Conservation (phyloP, 805 yeast species). For the Starmera quercuum region DNA sequence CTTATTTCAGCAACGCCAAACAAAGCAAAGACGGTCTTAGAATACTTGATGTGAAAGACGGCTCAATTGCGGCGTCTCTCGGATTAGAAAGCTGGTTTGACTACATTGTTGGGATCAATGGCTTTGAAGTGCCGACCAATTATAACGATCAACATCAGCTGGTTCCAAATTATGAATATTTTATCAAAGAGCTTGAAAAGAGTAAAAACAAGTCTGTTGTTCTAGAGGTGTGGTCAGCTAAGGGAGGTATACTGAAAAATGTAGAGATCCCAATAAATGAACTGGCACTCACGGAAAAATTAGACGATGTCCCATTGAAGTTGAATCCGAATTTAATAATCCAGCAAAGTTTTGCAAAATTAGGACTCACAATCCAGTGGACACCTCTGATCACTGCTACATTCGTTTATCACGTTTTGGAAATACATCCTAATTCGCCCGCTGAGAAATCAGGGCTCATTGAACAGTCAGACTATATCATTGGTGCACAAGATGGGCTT, state of each 20-base stretch:
- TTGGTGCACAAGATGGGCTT: slow-evolving; percentile 83
- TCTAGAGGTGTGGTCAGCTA: slow-evolving; percentile 77
- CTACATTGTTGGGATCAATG: slow-evolving; percentile 73
- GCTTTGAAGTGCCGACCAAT: slow-evolving; percentile 44
- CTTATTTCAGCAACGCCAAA: slow-evolving; percentile 20
- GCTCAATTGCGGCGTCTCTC: slow-evolving; percentile 38
- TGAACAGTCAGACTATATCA: slow-evolving; percentile 81
- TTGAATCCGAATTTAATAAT: slow-evolving; percentile 14
- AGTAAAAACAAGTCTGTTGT: slow-evolving; percentile 33
- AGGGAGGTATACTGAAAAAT: slow-evolving; percentile 60
- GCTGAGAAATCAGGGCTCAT: slow-evolving; percentile 77
- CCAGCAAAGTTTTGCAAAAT: slow-evolving; percentile 33
- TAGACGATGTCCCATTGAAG: slow-evolving; percentile 20
- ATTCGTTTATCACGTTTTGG: slow-evolving; percentile 80
- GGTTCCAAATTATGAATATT: slow-evolving; percentile 35
- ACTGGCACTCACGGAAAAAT: slow-evolving; percentile 18
- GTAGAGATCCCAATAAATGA: slow-evolving; percentile 26
- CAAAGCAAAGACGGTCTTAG: slow-evolving; percentile 44
- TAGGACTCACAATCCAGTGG: slow-evolving; percentile 71
- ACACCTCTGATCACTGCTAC: slow-evolving; percentile 70
- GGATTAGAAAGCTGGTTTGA: slow-evolving; percentile 86
- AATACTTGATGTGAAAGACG: slow-evolving; percentile 39
- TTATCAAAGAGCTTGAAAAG: slow-evolving; percentile 35
- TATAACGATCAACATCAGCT: slow-evolving; percentile 25
- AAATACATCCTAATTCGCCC: slow-evolving; percentile 68